Evolutionary conservation across 768 basidiomycete genomes (phyloP).

Genomic region (Dictyophora rubrovolvata): DNA sequence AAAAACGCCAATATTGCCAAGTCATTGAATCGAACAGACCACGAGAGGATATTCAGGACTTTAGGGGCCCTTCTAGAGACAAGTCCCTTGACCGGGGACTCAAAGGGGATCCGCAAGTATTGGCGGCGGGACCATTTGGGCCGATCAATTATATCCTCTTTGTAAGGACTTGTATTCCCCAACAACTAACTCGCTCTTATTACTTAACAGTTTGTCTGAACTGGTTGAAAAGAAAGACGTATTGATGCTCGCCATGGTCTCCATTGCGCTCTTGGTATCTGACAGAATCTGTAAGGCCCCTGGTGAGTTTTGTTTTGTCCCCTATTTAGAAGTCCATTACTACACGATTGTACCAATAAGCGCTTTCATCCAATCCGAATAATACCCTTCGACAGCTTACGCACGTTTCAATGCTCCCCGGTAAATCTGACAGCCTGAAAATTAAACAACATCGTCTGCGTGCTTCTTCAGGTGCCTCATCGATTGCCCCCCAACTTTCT

Average conservation of each 20-base stretch:
- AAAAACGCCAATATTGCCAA: slow-evolving; percentile 53
- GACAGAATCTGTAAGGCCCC: slow-evolving; percentile 10
- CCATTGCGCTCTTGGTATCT: slow-evolving; percentile 44
- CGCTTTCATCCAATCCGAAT: not conserved
- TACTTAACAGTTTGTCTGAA: slow-evolving; percentile 30
- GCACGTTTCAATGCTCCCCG: slow-evolving; percentile 11
- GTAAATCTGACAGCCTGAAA: slow-evolving; percentile 23
- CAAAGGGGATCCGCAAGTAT: not conserved
- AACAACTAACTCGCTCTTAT: not conserved
- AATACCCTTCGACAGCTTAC: not conserved
- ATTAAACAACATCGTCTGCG: slow-evolving; percentile 45
- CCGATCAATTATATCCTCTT: slow-evolving; percentile 9
- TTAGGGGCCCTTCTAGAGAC: slow-evolving; percentile 39
- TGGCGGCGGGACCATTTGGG: slow-evolving; percentile 14
- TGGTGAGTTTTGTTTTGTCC: not conserved
- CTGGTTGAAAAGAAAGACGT: slow-evolving; percentile 48
- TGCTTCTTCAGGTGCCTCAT: slow-evolving; percentile 12
- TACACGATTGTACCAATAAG: not conserved
- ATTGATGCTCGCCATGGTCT: slow-evolving; percentile 74
- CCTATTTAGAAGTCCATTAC: not conserved
- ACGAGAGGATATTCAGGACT: slow-evolving; percentile 57
- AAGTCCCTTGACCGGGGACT: slow-evolving; percentile 2
- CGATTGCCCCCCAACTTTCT: not conserved
- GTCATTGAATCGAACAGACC: slow-evolving; percentile 50
- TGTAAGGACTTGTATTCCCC: slow-evolving; percentile 10